These are phyloP conservation scores for Triangularia setosa DNA, from an alignment of 2,329 filamentous ascomycete genomes.

Conservation along the genomic window DNA sequence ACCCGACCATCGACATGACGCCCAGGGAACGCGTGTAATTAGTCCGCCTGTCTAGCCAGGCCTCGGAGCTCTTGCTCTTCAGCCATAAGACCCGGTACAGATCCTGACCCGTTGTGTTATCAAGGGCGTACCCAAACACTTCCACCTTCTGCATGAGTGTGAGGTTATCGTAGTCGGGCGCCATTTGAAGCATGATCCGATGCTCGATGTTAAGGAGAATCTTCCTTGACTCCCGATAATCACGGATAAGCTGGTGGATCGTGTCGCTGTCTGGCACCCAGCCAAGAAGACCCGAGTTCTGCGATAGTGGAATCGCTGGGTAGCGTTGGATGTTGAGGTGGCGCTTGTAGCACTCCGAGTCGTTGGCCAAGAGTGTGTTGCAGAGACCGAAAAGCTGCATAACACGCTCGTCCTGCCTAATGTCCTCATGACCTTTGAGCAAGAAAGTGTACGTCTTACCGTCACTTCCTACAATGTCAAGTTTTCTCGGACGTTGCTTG, in stretches of 20 bases:
- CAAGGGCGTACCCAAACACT: conserved; percentile 96
- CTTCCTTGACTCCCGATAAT: conserved; percentile 95
- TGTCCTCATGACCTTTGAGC: conserved; percentile 99
- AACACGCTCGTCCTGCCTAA: conserved; percentile 95
- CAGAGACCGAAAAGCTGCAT: conserved; percentile 99
- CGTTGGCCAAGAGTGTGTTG: conserved; percentile 90
- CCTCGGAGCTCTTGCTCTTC: conserved; percentile 96
- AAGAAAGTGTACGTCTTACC: conserved; percentile 82
- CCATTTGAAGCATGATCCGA: conserved; percentile 99
- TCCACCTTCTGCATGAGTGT: conserved; percentile 99
- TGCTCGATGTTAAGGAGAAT: conserved; percentile 99
- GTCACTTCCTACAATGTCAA: conserved; percentile 84
- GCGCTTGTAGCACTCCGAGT: conserved; percentile 94
- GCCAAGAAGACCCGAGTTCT: conserved; percentile 89
- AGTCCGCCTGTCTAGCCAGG: conserved; percentile 96
- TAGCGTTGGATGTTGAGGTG: conserved; percentile 96
- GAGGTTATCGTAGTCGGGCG: conserved; percentile 96
- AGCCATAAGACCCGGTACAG: conserved; percentile 97
- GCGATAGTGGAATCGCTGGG: conserved; percentile 93
- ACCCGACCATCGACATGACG: conserved; percentile 99
- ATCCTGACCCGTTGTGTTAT: conserved; percentile 98
- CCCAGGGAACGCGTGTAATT: conserved; percentile 96
- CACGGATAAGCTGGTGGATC: conserved; percentile 89
- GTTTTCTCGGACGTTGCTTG: conserved; percentile 90
- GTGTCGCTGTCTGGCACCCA: conserved; percentile 99